phyloP scores from a whole-genome alignment of 805 yeast genomes.

The Spathaspora passalidarum region DNA sequence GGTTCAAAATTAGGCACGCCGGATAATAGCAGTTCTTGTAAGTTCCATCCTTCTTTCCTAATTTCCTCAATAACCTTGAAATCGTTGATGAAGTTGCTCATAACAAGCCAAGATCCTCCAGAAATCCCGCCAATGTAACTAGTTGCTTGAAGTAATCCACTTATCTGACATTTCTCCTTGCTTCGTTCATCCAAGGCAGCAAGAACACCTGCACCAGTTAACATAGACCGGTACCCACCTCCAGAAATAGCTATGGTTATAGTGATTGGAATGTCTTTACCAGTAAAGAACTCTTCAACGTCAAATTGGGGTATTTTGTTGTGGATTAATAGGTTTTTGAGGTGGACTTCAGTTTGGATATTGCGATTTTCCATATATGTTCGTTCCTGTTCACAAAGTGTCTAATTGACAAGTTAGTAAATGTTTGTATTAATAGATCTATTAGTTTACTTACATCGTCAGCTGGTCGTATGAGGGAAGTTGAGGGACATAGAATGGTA shows the following conservation, averaged over 20 bases:
- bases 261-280: constrained; percentile 14
- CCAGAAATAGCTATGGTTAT: constrained; percentile 48
- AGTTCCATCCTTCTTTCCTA: constrained; percentile 33
- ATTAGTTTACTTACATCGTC: constrained; percentile 14
- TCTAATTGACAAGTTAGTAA: constrained; percentile 12
- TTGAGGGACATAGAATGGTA: constrained; percentile 21
- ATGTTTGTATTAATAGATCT: neutral
- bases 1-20: constrained; percentile 57
- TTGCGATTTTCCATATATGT: constrained; percentile 28
- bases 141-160: constrained; percentile 53
- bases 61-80: constrained; percentile 19
- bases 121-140: constrained; percentile 63
- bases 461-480: constrained; percentile 16
- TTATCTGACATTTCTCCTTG: constrained; percentile 29
- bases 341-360: constrained; percentile 21
- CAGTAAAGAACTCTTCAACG: constrained; percentile 17
- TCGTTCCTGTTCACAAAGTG: constrained; percentile 18
- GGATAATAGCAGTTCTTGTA: constrained; percentile 47
- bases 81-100: constrained; percentile 37
- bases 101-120: constrained; percentile 72
- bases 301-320: constrained; percentile 33
- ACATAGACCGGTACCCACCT: constrained; percentile 59
- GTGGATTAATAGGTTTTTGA: constrained; percentile 21
- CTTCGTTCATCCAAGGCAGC: constrained; percentile 50
- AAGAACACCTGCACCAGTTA: constrained; percentile 54